Percentiles rank a stretch among this genome's conserved stretches.
These are phyloP conservation scores for Phytophthora hybrid DNA, from an alignment of 352 stramenopile species.

Conservation along the genomic window DNA sequence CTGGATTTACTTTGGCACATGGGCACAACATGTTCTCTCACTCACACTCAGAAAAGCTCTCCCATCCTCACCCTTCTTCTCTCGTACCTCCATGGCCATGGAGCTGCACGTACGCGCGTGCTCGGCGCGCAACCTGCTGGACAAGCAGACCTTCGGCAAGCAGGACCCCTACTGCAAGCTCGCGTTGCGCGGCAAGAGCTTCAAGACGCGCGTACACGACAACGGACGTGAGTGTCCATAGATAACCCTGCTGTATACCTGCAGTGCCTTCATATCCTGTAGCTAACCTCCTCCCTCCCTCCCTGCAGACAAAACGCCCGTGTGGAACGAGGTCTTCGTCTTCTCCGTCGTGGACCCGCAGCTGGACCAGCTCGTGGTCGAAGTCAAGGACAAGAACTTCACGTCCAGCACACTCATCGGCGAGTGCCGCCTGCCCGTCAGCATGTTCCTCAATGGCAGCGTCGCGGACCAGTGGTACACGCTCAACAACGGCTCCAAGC, in stretches of 20 bases:
- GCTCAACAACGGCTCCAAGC: conserved; percentile 69
- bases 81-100: conserved; percentile 37
- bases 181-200: conserved; percentile 61
- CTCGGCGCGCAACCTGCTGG: conserved; percentile 79
- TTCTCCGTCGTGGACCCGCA: conserved; percentile 80
- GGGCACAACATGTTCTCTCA: not conserved
- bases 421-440: conserved; percentile 74
- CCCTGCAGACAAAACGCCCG: conserved; percentile 63
- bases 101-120: conserved; percentile 85
- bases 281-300: not conserved
- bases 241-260: too few relatives aligned
- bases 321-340: conserved; percentile 88
- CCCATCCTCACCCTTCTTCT: not conserved
- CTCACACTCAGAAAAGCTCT: not conserved
- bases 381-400: conserved; percentile 91
- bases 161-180: conserved; percentile 88
- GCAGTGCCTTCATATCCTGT: not conserved
- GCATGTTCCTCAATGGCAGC: conserved; percentile 72
- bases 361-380: conserved; percentile 73
- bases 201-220: conserved; percentile 85
- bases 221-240: conserved; percentile 66
- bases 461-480: conserved; percentile 86
- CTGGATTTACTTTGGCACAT: not conserved
- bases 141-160: conserved; percentile 89
- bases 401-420: conserved; percentile 79